phyloP scores from a whole-genome alignment of 805 yeast species.

The Metschnikowia arizonensis region DNA sequence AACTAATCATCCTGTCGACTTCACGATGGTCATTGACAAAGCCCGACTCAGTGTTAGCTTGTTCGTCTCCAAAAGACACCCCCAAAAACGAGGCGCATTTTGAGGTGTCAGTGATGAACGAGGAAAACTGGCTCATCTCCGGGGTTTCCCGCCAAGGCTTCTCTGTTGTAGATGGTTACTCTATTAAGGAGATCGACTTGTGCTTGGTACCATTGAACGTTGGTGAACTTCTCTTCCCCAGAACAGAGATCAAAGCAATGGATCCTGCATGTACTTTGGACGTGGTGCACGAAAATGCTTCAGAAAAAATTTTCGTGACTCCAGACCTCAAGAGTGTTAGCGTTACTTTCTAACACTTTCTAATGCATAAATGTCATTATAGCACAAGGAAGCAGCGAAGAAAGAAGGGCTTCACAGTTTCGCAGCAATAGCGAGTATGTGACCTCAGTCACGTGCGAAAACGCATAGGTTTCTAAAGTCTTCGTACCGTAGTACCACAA shows the following conservation, averaged over 20 bases:
- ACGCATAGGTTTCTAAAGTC: background rate
- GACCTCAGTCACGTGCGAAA: conserved; percentile 5
- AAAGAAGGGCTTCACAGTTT: background rate
- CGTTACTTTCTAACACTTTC: conserved; percentile 44
- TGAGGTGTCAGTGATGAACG: conserved; percentile 46
- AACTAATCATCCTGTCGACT: conserved; percentile 41
- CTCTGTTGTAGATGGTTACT: conserved; percentile 25
- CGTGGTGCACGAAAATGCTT: conserved; percentile 61
- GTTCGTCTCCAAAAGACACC: conserved; percentile 12
- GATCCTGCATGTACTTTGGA: conserved; percentile 44
- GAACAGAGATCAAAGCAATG: conserved; percentile 39
- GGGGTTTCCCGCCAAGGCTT: conserved; percentile 62
- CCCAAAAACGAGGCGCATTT: conserved; percentile 24
- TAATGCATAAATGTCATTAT: background rate
- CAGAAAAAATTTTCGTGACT: conserved; percentile 65
- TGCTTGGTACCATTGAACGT: conserved; percentile 68
- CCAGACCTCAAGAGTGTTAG: conserved; percentile 64
- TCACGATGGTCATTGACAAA: conserved; percentile 40
- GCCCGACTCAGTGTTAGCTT: conserved; percentile 7
- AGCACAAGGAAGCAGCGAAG: background rate
- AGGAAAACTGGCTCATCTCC: conserved; percentile 76
- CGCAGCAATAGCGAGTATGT: conserved; percentile 4
- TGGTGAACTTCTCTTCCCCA: conserved; percentile 71
- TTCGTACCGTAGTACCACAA: background rate
- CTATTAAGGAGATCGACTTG: conserved; percentile 30